Conservation (phyloP, 176 grass and related monocot species). For the Eremochloa ophiuroides region DNA sequence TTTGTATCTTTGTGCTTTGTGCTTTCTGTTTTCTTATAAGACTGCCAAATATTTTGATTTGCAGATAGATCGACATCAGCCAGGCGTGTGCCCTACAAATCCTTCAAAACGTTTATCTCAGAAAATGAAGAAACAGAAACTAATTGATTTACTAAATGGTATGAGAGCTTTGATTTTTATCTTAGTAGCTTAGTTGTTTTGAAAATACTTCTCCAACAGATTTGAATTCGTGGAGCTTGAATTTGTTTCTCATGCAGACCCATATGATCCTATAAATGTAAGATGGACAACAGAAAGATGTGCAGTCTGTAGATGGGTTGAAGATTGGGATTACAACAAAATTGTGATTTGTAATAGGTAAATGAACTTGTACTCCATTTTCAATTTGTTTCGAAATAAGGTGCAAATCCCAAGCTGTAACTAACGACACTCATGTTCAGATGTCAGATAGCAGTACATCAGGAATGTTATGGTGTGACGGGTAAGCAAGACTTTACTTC, state of each 20-base stretch:
- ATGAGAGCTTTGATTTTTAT: constrained; percentile 12
- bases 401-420: constrained; percentile 12
- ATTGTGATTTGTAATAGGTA: constrained; percentile 98
- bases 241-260: constrained; percentile 54
- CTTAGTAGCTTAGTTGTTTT: neutral
- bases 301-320: constrained; percentile 99
- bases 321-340: constrained; percentile 99
- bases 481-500: constrained; percentile 86
- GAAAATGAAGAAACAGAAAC: constrained; percentile 90
- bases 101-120: constrained; percentile 66
- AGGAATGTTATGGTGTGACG: constrained; percentile 97
- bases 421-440: constrained; percentile 44
- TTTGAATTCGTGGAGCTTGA: neutral
- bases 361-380: neutral
- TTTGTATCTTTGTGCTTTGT: neutral
- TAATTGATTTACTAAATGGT: constrained; percentile 82
- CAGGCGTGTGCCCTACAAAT: constrained; percentile 42
- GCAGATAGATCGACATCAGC: constrained; percentile 80
- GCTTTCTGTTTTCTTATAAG: constrained; percentile 23
- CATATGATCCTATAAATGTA: constrained; percentile 82
- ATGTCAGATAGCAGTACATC: constrained; percentile 98
- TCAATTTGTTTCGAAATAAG: constrained; percentile 8
- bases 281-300: constrained; percentile 99
- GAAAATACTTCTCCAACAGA: constrained; percentile 9
- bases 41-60: constrained; percentile 27